Conservation (phyloP, 768 basidiomycete genomes). For the Suillus tomentosus region DNA sequence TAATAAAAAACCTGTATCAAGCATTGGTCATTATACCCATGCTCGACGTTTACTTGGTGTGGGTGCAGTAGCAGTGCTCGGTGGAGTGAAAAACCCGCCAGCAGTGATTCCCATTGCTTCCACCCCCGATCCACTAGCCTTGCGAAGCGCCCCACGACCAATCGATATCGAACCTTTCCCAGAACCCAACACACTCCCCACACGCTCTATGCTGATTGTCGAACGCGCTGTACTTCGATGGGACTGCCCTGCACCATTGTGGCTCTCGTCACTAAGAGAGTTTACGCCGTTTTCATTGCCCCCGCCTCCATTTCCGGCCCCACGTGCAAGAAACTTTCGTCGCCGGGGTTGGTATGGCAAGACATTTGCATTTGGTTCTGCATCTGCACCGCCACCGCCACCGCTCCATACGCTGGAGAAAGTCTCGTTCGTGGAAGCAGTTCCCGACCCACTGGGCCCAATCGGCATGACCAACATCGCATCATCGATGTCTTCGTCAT, state of each 20-base stretch:
- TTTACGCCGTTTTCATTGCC: constrained; percentile 24
- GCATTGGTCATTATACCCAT: background rate
- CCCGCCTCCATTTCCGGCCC: constrained; percentile 2
- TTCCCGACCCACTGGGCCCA: constrained; percentile 41
- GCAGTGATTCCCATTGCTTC: constrained; percentile 78
- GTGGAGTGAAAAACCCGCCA: constrained; percentile 73
- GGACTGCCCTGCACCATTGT: constrained; percentile 26
- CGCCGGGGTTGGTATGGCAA: constrained; percentile 44
- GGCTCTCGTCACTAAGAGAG: constrained; percentile 38
- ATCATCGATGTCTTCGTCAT: constrained; percentile 77
- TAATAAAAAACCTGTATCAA: background rate
- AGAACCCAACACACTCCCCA: constrained; percentile 31
- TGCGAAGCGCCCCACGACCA: constrained; percentile 61
- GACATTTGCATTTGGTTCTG: constrained; percentile 11
- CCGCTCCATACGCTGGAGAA: constrained; percentile 32
- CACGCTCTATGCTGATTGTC: constrained; percentile 63
- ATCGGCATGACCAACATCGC: constrained; percentile 75
- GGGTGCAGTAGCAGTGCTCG: constrained; percentile 36
- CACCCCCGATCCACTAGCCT: constrained; percentile 71
- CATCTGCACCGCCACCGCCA: constrained; percentile 18
- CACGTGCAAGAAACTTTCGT: constrained; percentile 36
- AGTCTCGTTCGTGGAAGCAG: constrained; percentile 15
- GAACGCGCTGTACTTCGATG: constrained; percentile 50
- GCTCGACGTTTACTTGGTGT: constrained; percentile 4
- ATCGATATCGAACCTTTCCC: constrained; percentile 63